phyloP scores from a whole-genome alignment of 805 yeast species.

The Lipomyces japonicus region DNA sequence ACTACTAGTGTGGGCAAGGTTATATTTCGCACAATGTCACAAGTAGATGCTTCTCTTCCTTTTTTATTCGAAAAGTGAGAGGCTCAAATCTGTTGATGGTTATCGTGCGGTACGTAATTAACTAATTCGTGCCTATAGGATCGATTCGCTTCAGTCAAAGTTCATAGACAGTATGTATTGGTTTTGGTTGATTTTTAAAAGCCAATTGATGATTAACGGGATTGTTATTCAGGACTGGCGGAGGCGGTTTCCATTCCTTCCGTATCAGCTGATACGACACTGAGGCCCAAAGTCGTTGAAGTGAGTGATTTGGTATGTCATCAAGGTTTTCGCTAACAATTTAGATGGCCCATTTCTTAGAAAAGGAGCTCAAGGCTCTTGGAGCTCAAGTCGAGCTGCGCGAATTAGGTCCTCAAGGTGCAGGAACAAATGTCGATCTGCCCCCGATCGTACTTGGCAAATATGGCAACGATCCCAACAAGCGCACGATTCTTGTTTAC shows the following conservation, averaged over 20 bases:
- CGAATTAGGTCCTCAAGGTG: slow-evolving; percentile 71
- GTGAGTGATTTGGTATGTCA: slow-evolving; percentile 3
- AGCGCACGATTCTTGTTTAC: slow-evolving; percentile 85
- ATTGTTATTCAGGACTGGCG: slow-evolving; percentile 46
- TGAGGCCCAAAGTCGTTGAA: slow-evolving; percentile 82
- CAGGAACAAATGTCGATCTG: slow-evolving; percentile 58
- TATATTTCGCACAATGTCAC: slow-evolving; percentile 14
- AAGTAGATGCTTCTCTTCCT: slow-evolving; percentile 15
- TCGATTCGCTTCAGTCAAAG: slow-evolving; percentile 20
- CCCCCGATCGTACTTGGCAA: slow-evolving; percentile 96
- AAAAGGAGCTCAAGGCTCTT: slow-evolving; percentile 59
- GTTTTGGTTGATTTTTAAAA: background rate
- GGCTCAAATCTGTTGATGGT: background rate
- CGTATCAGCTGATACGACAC: slow-evolving; percentile 83
- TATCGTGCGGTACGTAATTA: background rate
- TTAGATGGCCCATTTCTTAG: slow-evolving; percentile 76
- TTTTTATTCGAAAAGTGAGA: slow-evolving; percentile 21
- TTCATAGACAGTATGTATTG: slow-evolving; percentile 17
- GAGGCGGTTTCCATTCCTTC: slow-evolving; percentile 93
- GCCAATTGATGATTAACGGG: background rate
- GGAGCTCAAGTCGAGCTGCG: slow-evolving; percentile 78
- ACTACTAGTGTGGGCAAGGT: background rate
- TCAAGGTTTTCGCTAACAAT: background rate
- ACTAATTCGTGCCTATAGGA: slow-evolving; percentile 8
- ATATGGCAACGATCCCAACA: slow-evolving; percentile 72